Percentiles rank a stretch among this genome's conserved stretches.
Evolutionary conservation across 2,329 filamentous ascomycete genomes (phyloP).

Genomic region (Fusarium sp.): DNA sequence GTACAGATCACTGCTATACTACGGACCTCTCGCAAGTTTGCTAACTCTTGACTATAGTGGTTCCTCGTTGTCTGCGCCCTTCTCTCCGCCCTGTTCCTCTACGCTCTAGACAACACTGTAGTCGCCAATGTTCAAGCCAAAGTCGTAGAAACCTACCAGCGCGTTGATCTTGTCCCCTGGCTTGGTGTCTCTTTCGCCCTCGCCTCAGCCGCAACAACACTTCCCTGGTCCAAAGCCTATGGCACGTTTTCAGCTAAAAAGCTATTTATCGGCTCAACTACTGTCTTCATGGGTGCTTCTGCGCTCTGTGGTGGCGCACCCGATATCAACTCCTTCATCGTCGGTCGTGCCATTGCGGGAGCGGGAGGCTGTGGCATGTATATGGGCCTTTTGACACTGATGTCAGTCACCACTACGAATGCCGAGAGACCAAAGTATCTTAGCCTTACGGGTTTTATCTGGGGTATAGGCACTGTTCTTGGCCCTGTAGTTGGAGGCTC

Average conservation of each 20-base stretch:
- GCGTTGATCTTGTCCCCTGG: conserved; percentile 33
- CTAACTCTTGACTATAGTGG: neutral
- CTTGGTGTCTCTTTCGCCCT: conserved; percentile 42
- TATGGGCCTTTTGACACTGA: conserved; percentile 20
- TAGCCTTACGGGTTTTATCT: conserved; percentile 42
- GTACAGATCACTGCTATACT: neutral
- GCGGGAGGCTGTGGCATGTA: conserved; percentile 54
- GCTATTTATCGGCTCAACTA: conserved; percentile 36
- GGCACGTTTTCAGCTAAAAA: conserved; percentile 44
- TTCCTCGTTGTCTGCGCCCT: conserved; percentile 9
- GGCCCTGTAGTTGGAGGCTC: conserved; percentile 48
- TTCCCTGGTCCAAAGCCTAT: conserved; percentile 20
- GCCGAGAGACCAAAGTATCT: conserved; percentile 39
- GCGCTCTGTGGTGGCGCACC: conserved; percentile 55
- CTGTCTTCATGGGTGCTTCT: conserved; percentile 46
- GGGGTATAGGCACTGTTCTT: conserved; percentile 57
- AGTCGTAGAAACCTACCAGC: conserved; percentile 18
- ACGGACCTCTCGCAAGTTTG: neutral
- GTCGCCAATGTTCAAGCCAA: conserved; percentile 37
- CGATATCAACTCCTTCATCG: conserved; percentile 57
- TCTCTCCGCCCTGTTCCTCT: conserved; percentile 13
- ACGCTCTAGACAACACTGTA: conserved; percentile 35
- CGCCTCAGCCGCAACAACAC: conserved; percentile 22
- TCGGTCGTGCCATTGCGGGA: conserved; percentile 57
- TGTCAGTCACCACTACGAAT: conserved; percentile 25